These are phyloP conservation scores for Pezicula carpinea DNA, from an alignment of 2,329 filamentous ascomycete species.

Conservation along the genomic window DNA sequence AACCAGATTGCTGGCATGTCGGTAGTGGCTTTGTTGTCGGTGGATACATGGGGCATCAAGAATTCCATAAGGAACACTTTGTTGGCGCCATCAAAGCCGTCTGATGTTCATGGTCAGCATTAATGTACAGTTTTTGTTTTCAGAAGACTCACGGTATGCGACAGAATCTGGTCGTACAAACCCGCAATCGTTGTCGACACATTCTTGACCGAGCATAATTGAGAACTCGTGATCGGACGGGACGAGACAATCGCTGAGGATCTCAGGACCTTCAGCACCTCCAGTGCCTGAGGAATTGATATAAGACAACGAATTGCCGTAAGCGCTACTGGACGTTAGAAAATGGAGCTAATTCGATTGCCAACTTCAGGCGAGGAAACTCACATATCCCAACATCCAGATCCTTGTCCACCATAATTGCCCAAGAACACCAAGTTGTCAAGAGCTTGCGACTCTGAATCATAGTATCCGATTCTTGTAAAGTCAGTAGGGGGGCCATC, in stretches of 20 bases:
- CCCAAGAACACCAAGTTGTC: conserved; percentile 55
- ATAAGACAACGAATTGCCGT: conserved; percentile 53
- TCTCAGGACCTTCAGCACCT: conserved; percentile 41
- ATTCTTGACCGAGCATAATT: conserved; percentile 46
- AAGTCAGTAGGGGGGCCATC: conserved; percentile 28
- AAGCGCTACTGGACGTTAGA: neutral
- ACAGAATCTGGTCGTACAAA: conserved; percentile 43
- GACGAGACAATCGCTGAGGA: conserved; percentile 44
- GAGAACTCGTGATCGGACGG: conserved; percentile 45
- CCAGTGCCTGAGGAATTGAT: conserved; percentile 40
- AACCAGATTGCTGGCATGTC: conserved; percentile 68
- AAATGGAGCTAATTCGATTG: neutral
- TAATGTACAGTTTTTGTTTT: conserved; percentile 2
- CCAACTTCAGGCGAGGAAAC: conserved; percentile 6
- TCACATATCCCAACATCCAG: conserved; percentile 49
- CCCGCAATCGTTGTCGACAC: conserved; percentile 41
- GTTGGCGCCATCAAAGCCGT: conserved; percentile 65
- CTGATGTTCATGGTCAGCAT: conserved; percentile 32
- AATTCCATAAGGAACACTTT: conserved; percentile 74
- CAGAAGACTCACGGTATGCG: conserved; percentile 39
- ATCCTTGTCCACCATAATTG: conserved; percentile 49
- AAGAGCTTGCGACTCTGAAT: conserved; percentile 35
- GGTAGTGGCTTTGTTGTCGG: conserved; percentile 44
- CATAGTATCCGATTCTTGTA: conserved; percentile 43
- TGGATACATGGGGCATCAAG: conserved; percentile 63